Conservation (phyloP, 192 early-diverging fungal genomes). For the Podila epicladia region DNA sequence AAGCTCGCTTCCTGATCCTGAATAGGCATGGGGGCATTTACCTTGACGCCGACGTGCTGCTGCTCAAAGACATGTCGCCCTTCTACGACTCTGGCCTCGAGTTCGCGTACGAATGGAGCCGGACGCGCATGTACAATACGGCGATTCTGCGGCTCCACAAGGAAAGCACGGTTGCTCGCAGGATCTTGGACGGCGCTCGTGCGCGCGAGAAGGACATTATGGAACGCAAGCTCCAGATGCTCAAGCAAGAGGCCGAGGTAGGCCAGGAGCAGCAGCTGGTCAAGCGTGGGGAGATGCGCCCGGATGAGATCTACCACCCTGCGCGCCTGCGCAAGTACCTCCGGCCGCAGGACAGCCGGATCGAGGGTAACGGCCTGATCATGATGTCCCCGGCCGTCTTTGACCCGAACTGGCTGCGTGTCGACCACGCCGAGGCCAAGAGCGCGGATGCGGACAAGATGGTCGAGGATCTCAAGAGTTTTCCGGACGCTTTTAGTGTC, state of each 20-base stretch:
- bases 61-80: conserved; percentile 46
- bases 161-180: conserved; percentile 26
- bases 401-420: conserved; percentile 50
- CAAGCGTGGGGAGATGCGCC: conserved; percentile 36
- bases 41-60: conserved; percentile 46
- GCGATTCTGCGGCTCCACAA: conserved; percentile 33
- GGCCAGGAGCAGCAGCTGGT: not conserved
- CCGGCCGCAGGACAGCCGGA: conserved; percentile 4
- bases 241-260: not conserved
- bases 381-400: conserved; percentile 46
- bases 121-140: conserved; percentile 42
- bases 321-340: conserved; percentile 40
- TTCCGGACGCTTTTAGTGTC: conserved; percentile 21
- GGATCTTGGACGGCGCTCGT: conserved; percentile 41
- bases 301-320: conserved; percentile 48
- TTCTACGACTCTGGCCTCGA: conserved; percentile 43
- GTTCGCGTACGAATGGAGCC: conserved; percentile 54
- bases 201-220: conserved; percentile 21
- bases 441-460: conserved; percentile 15
- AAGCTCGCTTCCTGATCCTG: conserved; percentile 47
- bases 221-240: not conserved
- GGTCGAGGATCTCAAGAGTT: conserved; percentile 29
- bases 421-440: conserved; percentile 21
- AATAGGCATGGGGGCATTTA: conserved; percentile 51
- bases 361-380: conserved; percentile 37